Evolutionary conservation across 2,329 filamentous ascomycete genomes (phyloP), one percentile per base, ranked within the genome.

Genomic region (Aspergillus brunneoviolaceus): DNA sequence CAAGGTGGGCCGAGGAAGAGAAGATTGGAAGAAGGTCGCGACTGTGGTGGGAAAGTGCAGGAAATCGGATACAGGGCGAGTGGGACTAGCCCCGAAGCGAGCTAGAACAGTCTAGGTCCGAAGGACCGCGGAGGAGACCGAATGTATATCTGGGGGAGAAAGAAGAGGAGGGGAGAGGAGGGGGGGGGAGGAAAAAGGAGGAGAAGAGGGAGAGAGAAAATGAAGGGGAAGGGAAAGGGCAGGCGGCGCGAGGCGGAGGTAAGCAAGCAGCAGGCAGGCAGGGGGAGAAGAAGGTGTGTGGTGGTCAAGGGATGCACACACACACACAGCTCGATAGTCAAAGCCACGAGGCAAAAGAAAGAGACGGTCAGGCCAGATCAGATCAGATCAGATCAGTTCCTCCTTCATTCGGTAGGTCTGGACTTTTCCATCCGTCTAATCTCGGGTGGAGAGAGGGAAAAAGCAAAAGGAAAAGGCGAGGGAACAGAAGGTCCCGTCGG

Each of bases 31-130:
- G 50, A 39, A 52, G 50, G 47, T 50, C 39, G n/a, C 39, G 39
- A 45, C 39, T 19, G 27, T 47, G 39, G 49, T 55, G 47, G 58
- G 57, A 35, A 50, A 55, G 57, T 35, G 14, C 49, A 49, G 59
- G 48, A 33, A 52, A 51, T 47, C 25, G 49, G 49, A 42, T 21
- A 49, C 39, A 56, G 56, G 60, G 59, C 51, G 57, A 9, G 48
- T 49, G 50, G 63, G 64, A 69, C 62, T 63, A 54, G 56, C 57
- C 49, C 59, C 49, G 33, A 56, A 59, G 47, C 47, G 56, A 59
- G 49, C 60, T 58, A 49, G 45, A 27, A 50, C 10, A 49, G 33
- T 39, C 49, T 42, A 60, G 48, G 50, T 29, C 53, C 53, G 42
- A 55, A 21, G 27, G 45, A 55, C 53, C 53, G 42, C 47, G 51